These are phyloP conservation scores for Corymbia citriodora DNA, from an alignment of 441 rosid species.

Conservation along the genomic window DNA sequence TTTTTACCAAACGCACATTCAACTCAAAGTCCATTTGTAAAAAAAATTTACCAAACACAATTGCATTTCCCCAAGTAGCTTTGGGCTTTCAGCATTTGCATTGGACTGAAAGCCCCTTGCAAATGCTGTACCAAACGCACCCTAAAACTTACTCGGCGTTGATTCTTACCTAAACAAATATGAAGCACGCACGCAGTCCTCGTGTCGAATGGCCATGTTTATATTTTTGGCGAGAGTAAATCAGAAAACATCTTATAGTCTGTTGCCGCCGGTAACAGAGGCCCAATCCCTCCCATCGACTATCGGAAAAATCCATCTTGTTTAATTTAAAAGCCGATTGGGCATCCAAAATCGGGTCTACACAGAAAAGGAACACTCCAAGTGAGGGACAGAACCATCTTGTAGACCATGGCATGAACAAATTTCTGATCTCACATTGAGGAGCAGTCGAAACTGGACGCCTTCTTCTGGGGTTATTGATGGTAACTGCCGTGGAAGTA, in stretches of 20 bases:
- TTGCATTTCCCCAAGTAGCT: too few species aligned
- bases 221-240: neutral
- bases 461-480: neutral
- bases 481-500: neutral
- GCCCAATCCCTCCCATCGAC: neutral
- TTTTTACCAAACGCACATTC: too few species aligned
- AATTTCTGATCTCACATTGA: neutral
- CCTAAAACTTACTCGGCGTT: neutral
- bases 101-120: too few species aligned
- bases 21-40: too few species aligned
- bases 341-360: neutral
- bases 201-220: neutral
- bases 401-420: neutral
- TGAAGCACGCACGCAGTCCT: neutral
- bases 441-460: neutral
- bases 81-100: too few species aligned
- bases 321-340: neutral
- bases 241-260: neutral
- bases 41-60: too few species aligned
- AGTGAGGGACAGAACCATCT: neutral
- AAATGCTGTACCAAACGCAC: too few species aligned
- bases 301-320: neutral
- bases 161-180: neutral
- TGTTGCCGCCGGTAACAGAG: neutral
- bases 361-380: neutral